A percentile compares a stretch with the other conserved stretches of the same genome.
phyloP scores from a whole-genome alignment of 306 rosid genomes.

The Cucumis melo region DNA sequence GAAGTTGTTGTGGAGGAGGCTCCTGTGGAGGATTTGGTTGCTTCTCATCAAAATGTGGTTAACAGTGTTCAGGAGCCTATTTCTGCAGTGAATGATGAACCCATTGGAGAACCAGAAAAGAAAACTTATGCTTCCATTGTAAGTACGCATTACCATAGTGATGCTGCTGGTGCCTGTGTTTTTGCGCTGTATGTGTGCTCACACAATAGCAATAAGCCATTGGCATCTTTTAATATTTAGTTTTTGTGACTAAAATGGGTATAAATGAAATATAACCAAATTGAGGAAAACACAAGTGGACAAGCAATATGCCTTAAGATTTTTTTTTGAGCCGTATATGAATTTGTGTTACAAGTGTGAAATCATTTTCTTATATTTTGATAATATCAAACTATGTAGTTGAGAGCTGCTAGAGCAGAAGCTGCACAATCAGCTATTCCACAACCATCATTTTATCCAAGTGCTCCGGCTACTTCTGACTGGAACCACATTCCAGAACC shows the following conservation, averaged over 20 bases:
- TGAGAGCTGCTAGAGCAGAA: conserved; percentile 54
- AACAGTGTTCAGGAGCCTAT: conserved; percentile 38
- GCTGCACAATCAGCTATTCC: conserved; percentile 26
- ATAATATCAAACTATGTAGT: conserved; percentile 31
- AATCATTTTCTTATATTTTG: background rate
- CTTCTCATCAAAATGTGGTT: conserved; percentile 26
- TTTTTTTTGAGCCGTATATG: background rate
- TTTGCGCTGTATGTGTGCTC: background rate
- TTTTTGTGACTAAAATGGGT: background rate
- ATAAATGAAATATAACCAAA: background rate
- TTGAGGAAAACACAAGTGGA: background rate
- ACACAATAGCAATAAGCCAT: background rate
- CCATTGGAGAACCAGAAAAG: conserved; percentile 58
- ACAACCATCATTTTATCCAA: conserved; percentile 32
- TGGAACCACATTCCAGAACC: conserved; percentile 55
- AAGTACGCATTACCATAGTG: conserved; percentile 15
- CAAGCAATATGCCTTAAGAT: background rate
- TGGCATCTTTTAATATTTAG: background rate
- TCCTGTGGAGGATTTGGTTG: conserved; percentile 43
- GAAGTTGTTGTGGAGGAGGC: conserved; percentile 79
- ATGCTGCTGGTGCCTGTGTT: background rate
- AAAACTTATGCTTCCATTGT: conserved; percentile 90
- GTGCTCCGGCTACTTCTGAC: conserved; percentile 41
- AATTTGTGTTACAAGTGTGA: background rate
- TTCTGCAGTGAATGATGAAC: conserved; percentile 43